A percentile compares a stretch with the other conserved stretches of the same genome.
phyloP scores from a whole-genome alignment of 2,329 filamentous ascomycete species.

The Stemphylium lycopersici region DNA sequence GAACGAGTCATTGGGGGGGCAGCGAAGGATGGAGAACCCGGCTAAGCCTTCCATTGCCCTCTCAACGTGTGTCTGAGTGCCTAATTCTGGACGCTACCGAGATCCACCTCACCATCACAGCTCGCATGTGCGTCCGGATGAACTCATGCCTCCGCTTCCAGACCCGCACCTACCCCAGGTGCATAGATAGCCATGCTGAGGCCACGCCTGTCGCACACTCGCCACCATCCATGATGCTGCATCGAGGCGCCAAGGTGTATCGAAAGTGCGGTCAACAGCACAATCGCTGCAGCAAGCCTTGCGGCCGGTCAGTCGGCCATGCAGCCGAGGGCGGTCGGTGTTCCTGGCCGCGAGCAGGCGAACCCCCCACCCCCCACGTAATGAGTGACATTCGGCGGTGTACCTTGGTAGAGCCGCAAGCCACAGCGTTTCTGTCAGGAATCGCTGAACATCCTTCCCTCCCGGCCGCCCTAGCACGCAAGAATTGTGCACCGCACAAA shows the following conservation, averaged over 20 bases:
- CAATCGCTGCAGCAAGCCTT: background rate
- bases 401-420: background rate
- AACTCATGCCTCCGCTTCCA: conserved; percentile 1
- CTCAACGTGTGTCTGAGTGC: background rate
- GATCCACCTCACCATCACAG: background rate
- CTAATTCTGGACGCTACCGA: background rate
- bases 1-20: conserved; percentile 12
- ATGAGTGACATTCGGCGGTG: background rate
- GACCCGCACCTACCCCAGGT: conserved; percentile 4
- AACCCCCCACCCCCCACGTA: conserved; percentile 2
- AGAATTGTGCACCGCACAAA: conserved; percentile 13
- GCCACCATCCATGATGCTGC: conserved; percentile 2
- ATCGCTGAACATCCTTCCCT: no score
- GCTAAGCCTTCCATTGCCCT: background rate
- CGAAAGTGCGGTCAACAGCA: conserved; percentile 6
- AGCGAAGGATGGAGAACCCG: background rate
- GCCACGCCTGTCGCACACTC: conserved; percentile 7
- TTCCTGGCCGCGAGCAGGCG: background rate
- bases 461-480: no score
- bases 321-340: conserved; percentile 9
- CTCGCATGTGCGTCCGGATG: background rate
- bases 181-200: conserved; percentile 4
- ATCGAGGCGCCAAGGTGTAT: background rate
- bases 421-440: conserved; percentile 3
- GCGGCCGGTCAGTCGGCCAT: conserved; percentile 10